phyloP scores from a whole-genome alignment of 2,329 filamentous ascomycete species.

The Amesomyces nigricolor region DNA sequence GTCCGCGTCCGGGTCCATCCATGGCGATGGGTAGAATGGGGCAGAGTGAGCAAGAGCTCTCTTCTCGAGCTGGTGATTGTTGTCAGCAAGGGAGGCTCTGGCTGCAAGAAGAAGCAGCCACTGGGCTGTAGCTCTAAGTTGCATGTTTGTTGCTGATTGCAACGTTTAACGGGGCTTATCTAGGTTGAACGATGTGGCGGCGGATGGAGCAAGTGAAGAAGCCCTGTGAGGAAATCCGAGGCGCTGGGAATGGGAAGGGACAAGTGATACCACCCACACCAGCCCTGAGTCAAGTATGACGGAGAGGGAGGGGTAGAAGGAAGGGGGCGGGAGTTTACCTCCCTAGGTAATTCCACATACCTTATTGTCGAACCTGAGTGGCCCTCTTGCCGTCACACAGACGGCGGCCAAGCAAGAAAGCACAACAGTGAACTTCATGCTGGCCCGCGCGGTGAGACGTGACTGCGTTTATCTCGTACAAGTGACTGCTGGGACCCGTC shows the following conservation, averaged over 20 bases:
- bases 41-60: slow-evolving; percentile 37
- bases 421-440: slow-evolving; percentile 26
- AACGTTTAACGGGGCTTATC: slow-evolving; percentile 11
- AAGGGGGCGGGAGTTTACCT: neutral
- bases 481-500: neutral
- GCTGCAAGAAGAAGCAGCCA: slow-evolving; percentile 13
- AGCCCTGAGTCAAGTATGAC: neutral
- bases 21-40: slow-evolving; percentile 80
- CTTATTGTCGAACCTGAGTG: slow-evolving; percentile 16
- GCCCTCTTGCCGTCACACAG: slow-evolving; percentile 20
- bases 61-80: slow-evolving; percentile 21
- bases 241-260: slow-evolving; percentile 1
- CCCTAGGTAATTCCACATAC: slow-evolving; percentile 9
- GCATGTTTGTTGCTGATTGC: slow-evolving; percentile 19
- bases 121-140: slow-evolving; percentile 12
- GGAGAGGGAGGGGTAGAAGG: neutral
- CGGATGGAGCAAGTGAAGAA: neutral
- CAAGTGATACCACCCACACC: neutral
- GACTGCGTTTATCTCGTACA: neutral
- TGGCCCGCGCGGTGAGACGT: neutral
- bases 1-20: slow-evolving; percentile 67
- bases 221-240: neutral
- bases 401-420: slow-evolving; percentile 25
- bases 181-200: slow-evolving; percentile 17
- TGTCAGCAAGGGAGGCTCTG: slow-evolving; percentile 23